Evolutionary conservation across 2,329 filamentous ascomycete species (phyloP), one percentile per base, ranked within the genome.

Genomic region (Exophiala oligosperma): DNA sequence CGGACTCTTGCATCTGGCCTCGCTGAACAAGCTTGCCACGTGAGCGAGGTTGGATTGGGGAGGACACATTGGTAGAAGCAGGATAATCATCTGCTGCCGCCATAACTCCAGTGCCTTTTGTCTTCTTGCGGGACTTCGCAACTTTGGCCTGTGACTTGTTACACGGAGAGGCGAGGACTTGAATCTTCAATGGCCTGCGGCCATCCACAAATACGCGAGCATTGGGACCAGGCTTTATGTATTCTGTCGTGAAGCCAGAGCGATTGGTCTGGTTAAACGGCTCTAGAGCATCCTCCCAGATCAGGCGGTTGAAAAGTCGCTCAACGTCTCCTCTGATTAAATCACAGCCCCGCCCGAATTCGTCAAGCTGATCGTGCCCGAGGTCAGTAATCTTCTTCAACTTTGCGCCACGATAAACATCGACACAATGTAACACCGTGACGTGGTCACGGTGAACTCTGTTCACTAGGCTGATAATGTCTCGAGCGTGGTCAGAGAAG

Each of bases 351-450:
- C 82, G 80, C 12, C 91, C 91, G 71, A 85, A 86, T 57, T 86
- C 83, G 17, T 82, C 73, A 8, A 84, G 63, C 5, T 73, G 68
- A 38, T 83, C 78, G 38, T 86, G 84, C 3, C 76, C 70, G 2
- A 77, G 68, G 12, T 81, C 77, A 41, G 83, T 81, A 43, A 84
- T 77, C 56, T 83, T 83, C 59, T 83, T 84, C 57, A 79, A 83
- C 60, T 81, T 84, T 57, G 82, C 85, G 5, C 92, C 94, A 62
- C 88, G 82, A 64, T 97, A 84, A 37, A 95, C 82, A 68, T 97
- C 92, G n/a, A 90, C 85, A 70, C 91, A 92, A 69, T 95, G 88
- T 14, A 86, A 80, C 56, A 93, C 76, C 4, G 91, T 95, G 52
- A 95, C 82, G 21, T 83, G 82, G 37, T 83, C 74, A 1, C 77